These are phyloP conservation scores for Aspergillus conjunctus DNA, from an alignment of 495 filamentous ascomycete genomes.

Conservation along the genomic window DNA sequence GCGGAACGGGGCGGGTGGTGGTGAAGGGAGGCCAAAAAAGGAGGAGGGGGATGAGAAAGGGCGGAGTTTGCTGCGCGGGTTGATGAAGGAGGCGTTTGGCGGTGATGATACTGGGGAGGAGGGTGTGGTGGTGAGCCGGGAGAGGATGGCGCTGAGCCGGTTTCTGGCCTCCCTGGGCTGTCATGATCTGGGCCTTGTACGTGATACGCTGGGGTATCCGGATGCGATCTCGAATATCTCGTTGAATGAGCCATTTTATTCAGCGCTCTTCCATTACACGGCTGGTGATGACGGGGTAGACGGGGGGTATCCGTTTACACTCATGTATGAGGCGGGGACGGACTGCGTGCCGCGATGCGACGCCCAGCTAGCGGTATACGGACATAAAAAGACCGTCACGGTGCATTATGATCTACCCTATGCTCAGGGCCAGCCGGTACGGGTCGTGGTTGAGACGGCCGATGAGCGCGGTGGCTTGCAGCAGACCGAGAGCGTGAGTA, in stretches of 20 bases:
- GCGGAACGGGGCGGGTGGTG: background rate
- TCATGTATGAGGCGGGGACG: constrained; percentile 59
- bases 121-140: constrained; percentile 24
- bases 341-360: constrained; percentile 57
- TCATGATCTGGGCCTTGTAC: constrained; percentile 60
- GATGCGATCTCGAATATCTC: constrained; percentile 49
- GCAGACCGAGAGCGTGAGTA: constrained; percentile 40
- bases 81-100: constrained; percentile 37
- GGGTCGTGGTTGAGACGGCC: constrained; percentile 51
- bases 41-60: background rate
- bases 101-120: constrained; percentile 22
- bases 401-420: constrained; percentile 57
- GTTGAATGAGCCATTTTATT: constrained; percentile 50
- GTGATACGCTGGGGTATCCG: constrained; percentile 53
- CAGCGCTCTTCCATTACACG: constrained; percentile 48
- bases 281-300: constrained; percentile 11
- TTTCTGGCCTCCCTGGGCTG: constrained; percentile 52
- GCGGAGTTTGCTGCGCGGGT: constrained; percentile 15
- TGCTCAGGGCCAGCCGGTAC: constrained; percentile 49
- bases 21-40: background rate
- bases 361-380: constrained; percentile 57
- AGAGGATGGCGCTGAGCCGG: constrained; percentile 39
- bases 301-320: constrained; percentile 43
- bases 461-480: constrained; percentile 36
- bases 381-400: constrained; percentile 46